Evolutionary conservation across 78 protist species (phyloP).

Genomic region (Polysphondylium violaceum): DNA sequence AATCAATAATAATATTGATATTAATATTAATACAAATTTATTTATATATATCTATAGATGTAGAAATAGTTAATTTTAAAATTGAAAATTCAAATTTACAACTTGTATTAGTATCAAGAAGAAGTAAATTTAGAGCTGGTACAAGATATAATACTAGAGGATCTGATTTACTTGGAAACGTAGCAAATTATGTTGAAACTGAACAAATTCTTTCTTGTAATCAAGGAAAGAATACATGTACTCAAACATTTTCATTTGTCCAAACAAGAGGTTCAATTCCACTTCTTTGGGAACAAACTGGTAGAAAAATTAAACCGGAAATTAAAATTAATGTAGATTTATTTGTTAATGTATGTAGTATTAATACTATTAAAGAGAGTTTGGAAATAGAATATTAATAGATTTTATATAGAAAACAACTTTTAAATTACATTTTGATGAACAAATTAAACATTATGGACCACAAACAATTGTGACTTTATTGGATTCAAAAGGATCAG

Average conservation of each 20-base stretch:
- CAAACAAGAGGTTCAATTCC: constrained; percentile 81
- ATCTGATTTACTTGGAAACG: constrained; percentile 66
- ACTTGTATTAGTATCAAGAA: constrained; percentile 59
- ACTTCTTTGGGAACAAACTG: constrained; percentile 75
- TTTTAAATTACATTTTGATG: constrained; percentile 55
- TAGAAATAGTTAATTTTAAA: constrained; percentile 32
- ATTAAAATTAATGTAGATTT: constrained; percentile 17
- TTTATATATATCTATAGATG: constrained; percentile 1
- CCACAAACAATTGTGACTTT: constrained; percentile 51
- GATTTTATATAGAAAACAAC: not conserved
- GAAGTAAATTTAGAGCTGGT: constrained; percentile 76
- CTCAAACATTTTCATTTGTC: constrained; percentile 57
- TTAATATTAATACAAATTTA: not conserved
- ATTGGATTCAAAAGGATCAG: constrained; percentile 84
- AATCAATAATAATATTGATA: not conserved
- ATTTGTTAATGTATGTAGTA: not conserved
- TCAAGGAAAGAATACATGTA: not conserved
- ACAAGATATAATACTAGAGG: constrained; percentile 82
- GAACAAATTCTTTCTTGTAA: constrained; percentile 61
- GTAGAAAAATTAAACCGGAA: constrained; percentile 62
- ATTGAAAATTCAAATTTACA: constrained; percentile 13
- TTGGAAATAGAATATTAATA: too few species aligned
- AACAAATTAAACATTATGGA: constrained; percentile 70
- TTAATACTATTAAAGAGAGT: too few species aligned
- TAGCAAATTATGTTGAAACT: constrained; percentile 83